A percentile compares a stretch with the other conserved stretches of the same genome.
Conservation (phyloP, 176 grass and related monocot species). For the Triticum aestivum region IWGSC_CS_RefSeq_v2.1 NC_057814.1:440737557-440738056, state of each 20-base stretch:
- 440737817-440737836: background rate
- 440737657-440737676: background rate
- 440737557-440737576: constrained; percentile 45
- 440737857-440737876: too few species aligned
- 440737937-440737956: too few species aligned
- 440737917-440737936: too few species aligned
- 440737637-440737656: constrained; percentile 43
- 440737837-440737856: background rate
- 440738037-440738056: too few species aligned
- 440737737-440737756: background rate
- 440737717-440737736: background rate
- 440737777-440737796: background rate
- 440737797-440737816: background rate
- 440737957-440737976: too few species aligned
- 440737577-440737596: constrained; percentile 69
- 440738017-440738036: too few species aligned
- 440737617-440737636: constrained; percentile 52
- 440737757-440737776: background rate
- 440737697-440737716: background rate
- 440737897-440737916: too few species aligned
- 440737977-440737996: too few species aligned
- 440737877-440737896: too few species aligned
- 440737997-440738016: too few species aligned
- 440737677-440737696: constrained; percentile 2
- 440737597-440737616: constrained; percentile 57